Conservation (phyloP, 2,329 filamentous ascomycete genomes). For the Ophiosphaerella korrae region DNA sequence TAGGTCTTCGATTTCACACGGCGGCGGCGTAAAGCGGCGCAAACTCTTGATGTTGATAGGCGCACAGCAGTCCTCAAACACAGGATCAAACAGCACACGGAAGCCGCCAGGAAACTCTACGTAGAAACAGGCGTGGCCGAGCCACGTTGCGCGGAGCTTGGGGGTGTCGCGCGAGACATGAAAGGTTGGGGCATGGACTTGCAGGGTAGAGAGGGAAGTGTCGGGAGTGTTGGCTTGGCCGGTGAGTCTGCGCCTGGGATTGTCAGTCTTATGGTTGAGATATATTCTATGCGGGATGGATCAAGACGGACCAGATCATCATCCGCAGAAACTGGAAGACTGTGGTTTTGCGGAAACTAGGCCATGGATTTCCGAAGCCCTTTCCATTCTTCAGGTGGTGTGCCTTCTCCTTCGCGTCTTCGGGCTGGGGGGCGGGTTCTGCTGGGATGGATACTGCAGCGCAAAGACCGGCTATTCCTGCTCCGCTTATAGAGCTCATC, state of each 20-base stretch:
- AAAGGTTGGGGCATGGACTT: slow-evolving; percentile 70
- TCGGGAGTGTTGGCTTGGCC: slow-evolving; percentile 63
- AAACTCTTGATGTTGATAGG: slow-evolving; percentile 74
- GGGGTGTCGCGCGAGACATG: slow-evolving; percentile 62
- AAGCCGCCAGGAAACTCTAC: slow-evolving; percentile 87
- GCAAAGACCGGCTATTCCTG: slow-evolving; percentile 39
- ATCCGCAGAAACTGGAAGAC: slow-evolving; percentile 40
- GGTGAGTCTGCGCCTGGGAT: slow-evolving; percentile 51
- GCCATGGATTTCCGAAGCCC: slow-evolving; percentile 64
- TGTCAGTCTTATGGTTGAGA: background rate
- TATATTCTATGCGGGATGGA: background rate
- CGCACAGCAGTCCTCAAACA: slow-evolving; percentile 86
- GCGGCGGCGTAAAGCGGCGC: slow-evolving; percentile 76
- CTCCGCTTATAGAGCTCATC: slow-evolving; percentile 39
- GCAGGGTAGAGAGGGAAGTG: slow-evolving; percentile 68
- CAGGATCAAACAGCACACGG: slow-evolving; percentile 89
- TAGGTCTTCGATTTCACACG: slow-evolving; percentile 78
- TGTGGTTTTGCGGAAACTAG: slow-evolving; percentile 53
- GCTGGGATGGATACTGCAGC: slow-evolving; percentile 50
- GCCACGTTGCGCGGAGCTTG: slow-evolving; percentile 84
- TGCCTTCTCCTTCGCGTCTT: slow-evolving; percentile 51
- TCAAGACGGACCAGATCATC: slow-evolving; percentile 46
- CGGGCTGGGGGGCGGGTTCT: slow-evolving; percentile 48
- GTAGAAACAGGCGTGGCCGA: slow-evolving; percentile 93
- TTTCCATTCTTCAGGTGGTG: slow-evolving; percentile 61